Evolutionary conservation across 1,139 yeast genomes (phyloP).

Genomic region (Eremothecium gossypii): DNA sequence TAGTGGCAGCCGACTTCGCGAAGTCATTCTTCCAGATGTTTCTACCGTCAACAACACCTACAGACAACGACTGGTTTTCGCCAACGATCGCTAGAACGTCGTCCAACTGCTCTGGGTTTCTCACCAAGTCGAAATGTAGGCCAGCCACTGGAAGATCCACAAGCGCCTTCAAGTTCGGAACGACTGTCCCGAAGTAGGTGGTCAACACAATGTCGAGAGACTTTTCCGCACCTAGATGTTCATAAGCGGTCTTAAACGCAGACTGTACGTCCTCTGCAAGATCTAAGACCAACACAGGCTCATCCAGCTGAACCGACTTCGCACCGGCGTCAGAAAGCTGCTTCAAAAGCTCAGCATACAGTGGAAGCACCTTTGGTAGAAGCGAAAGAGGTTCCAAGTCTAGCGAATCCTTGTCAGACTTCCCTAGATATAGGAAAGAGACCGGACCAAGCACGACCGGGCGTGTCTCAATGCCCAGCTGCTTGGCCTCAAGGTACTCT

Average conservation of each 20-base stretch:
- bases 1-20: slow-evolving; percentile 72
- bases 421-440: slow-evolving; percentile 90
- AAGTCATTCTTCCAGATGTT: slow-evolving; percentile 98
- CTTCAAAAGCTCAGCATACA: slow-evolving; percentile 77
- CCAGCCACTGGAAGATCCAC: slow-evolving; percentile 88
- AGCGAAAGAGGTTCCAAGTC: slow-evolving; percentile 90
- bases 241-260: slow-evolving; percentile 79
- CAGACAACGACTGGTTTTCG: slow-evolving; percentile 72
- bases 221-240: slow-evolving; percentile 37
- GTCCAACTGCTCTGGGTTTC: slow-evolving; percentile 93
- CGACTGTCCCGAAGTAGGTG: slow-evolving; percentile 95
- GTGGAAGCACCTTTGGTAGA: slow-evolving; percentile 82
- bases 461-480: slow-evolving; percentile 89
- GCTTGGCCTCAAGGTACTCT: slow-evolving; percentile 97
- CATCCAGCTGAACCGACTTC: slow-evolving; percentile 89
- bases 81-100: slow-evolving; percentile 61
- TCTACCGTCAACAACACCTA: slow-evolving; percentile 98
- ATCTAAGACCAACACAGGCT: slow-evolving; percentile 93
- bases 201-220: slow-evolving; percentile 67
- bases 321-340: slow-evolving; percentile 95
- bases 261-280: slow-evolving; percentile 75
- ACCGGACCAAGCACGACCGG: slow-evolving; percentile 96
- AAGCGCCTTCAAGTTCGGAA: slow-evolving; percentile 89
- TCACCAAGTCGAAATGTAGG: slow-evolving; percentile 92
- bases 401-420: slow-evolving; percentile 94